These are phyloP conservation scores for Trichoderma cornu-damae DNA, from an alignment of 2,329 filamentous ascomycete species.

Conservation along the genomic window DNA sequence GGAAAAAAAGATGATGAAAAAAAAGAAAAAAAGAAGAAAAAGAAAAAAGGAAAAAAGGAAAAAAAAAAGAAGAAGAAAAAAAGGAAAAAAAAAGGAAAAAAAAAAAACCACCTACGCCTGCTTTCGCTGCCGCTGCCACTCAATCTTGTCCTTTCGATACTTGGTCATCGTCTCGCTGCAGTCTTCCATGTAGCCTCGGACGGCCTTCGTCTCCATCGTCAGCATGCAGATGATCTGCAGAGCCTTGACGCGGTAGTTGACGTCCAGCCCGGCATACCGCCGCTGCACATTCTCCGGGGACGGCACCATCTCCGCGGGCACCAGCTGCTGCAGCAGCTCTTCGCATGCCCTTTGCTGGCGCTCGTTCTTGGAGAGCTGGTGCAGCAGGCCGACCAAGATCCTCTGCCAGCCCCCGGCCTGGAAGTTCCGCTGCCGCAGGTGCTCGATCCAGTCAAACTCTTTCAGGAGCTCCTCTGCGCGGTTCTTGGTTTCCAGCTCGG, in stretches of 20 bases:
- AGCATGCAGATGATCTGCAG: constrained; percentile 84
- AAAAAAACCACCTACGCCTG: constrained; percentile 47
- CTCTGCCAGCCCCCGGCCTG: constrained; percentile 84
- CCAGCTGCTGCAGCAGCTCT: constrained; percentile 72
- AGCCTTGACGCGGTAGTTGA: constrained; percentile 75
- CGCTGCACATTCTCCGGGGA: constrained; percentile 66
- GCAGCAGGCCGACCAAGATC: constrained; percentile 78
- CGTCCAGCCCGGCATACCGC: constrained; percentile 70
- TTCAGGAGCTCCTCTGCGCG: constrained; percentile 71
- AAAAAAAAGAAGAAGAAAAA: not conserved
- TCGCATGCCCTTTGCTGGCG: constrained; percentile 68
- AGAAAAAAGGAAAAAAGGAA: too few relatives aligned
- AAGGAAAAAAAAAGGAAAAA: not conserved
- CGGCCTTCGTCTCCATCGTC: constrained; percentile 76
- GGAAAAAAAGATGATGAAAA: too few relatives aligned
- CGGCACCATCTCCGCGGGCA: constrained; percentile 69
- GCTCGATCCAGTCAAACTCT: constrained; percentile 77
- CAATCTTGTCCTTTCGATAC: constrained; percentile 92
- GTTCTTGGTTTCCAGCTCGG: constrained; percentile 51
- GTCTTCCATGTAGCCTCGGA: constrained; percentile 84
- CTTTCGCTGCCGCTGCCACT: constrained; percentile 75
- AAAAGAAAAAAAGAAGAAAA: too few relatives aligned
- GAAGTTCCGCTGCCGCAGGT: constrained; percentile 78
- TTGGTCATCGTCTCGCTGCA: constrained; percentile 92
- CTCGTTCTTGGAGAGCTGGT: constrained; percentile 76